phyloP scores from a whole-genome alignment of 192 early-diverging fungal genomes.

The Cladochytrium replicatum region DNA sequence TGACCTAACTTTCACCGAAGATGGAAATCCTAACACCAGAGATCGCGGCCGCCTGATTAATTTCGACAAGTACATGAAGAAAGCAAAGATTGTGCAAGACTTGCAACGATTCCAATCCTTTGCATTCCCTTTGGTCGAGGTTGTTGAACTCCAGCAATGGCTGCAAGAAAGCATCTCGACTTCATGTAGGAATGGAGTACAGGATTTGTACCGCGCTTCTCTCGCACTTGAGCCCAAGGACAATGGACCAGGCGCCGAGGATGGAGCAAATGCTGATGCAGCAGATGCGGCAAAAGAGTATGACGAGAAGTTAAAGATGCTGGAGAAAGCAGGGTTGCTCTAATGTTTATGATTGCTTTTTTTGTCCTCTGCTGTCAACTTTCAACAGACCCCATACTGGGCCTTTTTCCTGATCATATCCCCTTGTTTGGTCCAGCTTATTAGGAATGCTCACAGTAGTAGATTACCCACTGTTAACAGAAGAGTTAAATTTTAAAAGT shows the following conservation, averaged over 20 bases:
- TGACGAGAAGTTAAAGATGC: slow-evolving; percentile 28
- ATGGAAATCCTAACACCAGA: slow-evolving; percentile 39
- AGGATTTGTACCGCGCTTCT: slow-evolving; percentile 26
- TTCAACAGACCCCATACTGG: no score
- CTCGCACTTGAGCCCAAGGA: slow-evolving; percentile 23
- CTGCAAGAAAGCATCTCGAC: slow-evolving; percentile 11
- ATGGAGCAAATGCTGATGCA: not conserved
- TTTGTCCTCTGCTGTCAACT: no score
- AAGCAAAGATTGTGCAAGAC: slow-evolving; percentile 54
- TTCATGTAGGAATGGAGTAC: slow-evolving; percentile 4
- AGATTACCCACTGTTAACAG: no score
- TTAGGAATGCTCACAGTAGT: no score
- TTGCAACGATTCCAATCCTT: slow-evolving; percentile 66
- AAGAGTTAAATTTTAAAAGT: no score
- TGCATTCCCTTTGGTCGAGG: slow-evolving; percentile 42
- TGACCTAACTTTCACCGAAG: slow-evolving; percentile 42
- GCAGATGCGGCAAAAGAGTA: slow-evolving; percentile 22
- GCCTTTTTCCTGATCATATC: no score
- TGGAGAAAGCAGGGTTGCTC: slow-evolving; percentile 28
- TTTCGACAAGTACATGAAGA: slow-evolving; percentile 67
- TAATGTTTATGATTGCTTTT: no score
- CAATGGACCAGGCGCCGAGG: slow-evolving; percentile 3
- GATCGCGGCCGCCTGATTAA: slow-evolving; percentile 51
- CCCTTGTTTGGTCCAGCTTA: no score
- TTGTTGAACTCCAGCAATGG: slow-evolving; percentile 25